A percentile compares a stretch with the other conserved stretches of the same genome.
Evolutionary conservation across 2,329 filamentous ascomycete genomes (phyloP).

Genomic region (Dothiorella sarmentorum): DNA sequence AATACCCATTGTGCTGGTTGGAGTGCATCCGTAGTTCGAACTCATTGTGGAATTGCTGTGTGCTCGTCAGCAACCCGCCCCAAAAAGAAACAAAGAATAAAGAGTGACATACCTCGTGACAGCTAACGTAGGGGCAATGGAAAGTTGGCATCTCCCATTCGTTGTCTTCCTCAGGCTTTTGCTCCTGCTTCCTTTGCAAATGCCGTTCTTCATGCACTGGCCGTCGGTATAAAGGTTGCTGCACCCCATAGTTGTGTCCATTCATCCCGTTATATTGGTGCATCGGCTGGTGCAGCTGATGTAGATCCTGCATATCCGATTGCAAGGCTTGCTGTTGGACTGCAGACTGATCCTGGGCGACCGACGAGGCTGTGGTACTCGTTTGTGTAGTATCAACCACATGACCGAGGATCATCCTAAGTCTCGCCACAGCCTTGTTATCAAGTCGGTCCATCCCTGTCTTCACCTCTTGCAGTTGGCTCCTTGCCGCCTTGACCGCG

Average conservation of each 20-base stretch:
- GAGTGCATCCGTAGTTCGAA: conserved; percentile 20
- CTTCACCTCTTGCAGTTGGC: conserved; percentile 22
- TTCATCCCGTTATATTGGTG: background rate
- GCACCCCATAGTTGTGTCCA: background rate
- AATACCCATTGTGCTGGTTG: conserved; percentile 18
- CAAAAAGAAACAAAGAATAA: background rate
- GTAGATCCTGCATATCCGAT: conserved; percentile 1
- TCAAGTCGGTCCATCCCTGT: conserved; percentile 19
- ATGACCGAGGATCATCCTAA: conserved; percentile 28
- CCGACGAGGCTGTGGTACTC: background rate
- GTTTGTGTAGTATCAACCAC: conserved; percentile 17
- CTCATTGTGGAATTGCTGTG: conserved; percentile 22
- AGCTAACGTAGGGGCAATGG: conserved; percentile 27
- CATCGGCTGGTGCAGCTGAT: background rate
- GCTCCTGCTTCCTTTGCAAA: background rate
- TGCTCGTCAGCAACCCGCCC: conserved; percentile 10
- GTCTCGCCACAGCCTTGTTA: conserved; percentile 22
- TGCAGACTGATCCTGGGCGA: background rate
- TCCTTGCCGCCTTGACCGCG: conserved; percentile 22
- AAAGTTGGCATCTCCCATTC: conserved; percentile 18
- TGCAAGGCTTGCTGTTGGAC: background rate
- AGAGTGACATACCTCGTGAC: conserved; percentile 23
- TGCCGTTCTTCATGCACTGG: background rate
- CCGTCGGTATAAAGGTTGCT: background rate
- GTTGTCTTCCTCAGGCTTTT: background rate